phyloP scores from a whole-genome alignment of 2,329 filamentous ascomycete genomes.

The Chaetothyriales sp. region DNA sequence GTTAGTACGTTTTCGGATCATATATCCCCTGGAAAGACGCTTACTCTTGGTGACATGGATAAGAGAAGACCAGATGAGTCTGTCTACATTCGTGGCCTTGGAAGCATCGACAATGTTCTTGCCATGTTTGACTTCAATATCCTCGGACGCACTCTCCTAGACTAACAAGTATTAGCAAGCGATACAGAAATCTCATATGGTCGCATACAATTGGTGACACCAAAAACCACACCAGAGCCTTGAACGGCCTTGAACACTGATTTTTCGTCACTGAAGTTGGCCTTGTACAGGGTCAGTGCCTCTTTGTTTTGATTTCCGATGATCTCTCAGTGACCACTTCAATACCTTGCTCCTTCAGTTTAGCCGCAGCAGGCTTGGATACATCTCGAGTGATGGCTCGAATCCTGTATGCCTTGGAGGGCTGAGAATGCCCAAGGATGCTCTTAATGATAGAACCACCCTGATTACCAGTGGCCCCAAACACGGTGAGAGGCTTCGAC shows the following conservation, averaged over 20 bases:
- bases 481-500: conserved; percentile 29
- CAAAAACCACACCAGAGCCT: conserved; percentile 36
- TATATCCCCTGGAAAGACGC: not conserved
- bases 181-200: not conserved
- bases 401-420: conserved; percentile 35
- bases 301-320: conserved; percentile 19
- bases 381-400: conserved; percentile 38
- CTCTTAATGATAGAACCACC: conserved; percentile 35
- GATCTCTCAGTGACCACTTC: conserved; percentile 19
- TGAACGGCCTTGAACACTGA: conserved; percentile 30
- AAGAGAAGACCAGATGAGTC: conserved; percentile 31
- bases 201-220: conserved; percentile 28
- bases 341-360: conserved; percentile 20
- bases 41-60: conserved; percentile 19
- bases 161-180: not conserved
- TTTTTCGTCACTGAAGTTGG: conserved; percentile 26
- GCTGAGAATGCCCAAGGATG: conserved; percentile 31
- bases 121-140: conserved; percentile 26
- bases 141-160: conserved; percentile 26
- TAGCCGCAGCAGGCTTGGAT: conserved; percentile 19
- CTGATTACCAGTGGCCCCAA: conserved; percentile 41
- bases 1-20: not conserved
- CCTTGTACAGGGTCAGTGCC: conserved; percentile 22
- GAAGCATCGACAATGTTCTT: conserved; percentile 28
- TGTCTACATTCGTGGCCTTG: conserved; percentile 24